Conservation (phyloP, 495 filamentous ascomycete genomes). For the Trypethelium eluteriae region DNA sequence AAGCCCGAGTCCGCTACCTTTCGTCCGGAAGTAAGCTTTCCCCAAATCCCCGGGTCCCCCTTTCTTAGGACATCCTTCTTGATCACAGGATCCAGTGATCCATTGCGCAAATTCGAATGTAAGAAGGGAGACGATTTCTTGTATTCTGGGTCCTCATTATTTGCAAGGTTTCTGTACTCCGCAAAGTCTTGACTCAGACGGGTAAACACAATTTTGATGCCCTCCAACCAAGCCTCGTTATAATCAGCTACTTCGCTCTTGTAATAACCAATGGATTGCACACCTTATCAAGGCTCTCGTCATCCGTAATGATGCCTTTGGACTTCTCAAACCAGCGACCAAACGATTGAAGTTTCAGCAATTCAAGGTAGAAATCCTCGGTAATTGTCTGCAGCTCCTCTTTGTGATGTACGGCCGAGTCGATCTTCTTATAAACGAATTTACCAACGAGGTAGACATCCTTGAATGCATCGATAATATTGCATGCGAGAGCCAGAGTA, state of each 20-base stretch:
- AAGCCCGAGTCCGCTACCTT: neutral
- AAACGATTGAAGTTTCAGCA: neutral
- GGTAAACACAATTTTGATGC: neutral
- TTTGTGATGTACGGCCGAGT: neutral
- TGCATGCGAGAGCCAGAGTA: neutral
- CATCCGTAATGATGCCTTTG: neutral
- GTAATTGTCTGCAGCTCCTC: neutral
- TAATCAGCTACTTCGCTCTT: neutral
- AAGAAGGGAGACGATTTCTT: neutral
- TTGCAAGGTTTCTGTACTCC: neutral
- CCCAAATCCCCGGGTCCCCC: neutral
- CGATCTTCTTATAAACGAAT: neutral
- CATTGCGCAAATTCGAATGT: neutral
- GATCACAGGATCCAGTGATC: neutral
- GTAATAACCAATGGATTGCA: neutral
- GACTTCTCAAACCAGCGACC: neutral
- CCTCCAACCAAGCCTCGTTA: neutral
- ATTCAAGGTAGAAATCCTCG: neutral
- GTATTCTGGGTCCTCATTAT: neutral
- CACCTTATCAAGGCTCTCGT: neutral
- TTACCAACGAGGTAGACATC: neutral
- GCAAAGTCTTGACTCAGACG: neutral
- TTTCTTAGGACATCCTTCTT: neutral
- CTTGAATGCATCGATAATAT: neutral
- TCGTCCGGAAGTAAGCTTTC: neutral